Conservation (phyloP, 2,329 filamentous ascomycete species). For the Aschersonia sp. region DNA sequence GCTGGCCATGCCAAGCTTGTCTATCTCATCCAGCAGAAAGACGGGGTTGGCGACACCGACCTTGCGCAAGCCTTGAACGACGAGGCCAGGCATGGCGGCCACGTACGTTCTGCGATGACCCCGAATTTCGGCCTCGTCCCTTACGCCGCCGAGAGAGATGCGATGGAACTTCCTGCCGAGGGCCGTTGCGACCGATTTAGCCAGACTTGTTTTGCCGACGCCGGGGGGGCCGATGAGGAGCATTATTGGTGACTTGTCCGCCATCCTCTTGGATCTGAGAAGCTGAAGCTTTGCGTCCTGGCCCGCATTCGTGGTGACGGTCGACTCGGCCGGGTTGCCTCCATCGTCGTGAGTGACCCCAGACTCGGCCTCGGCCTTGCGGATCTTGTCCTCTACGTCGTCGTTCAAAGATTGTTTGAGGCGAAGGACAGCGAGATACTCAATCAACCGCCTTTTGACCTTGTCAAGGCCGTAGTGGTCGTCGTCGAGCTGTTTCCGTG, state of each 20-base stretch:
- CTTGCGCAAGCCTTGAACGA: conserved; percentile 89
- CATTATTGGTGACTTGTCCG: conserved; percentile 91
- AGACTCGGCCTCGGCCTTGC: conserved; percentile 46
- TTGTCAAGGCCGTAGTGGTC: conserved; percentile 95
- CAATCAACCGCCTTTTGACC: conserved; percentile 90
- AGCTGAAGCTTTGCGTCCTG: conserved; percentile 53
- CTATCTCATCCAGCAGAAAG: conserved; percentile 91
- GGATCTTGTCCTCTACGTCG: conserved; percentile 67
- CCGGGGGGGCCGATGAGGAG: conserved; percentile 87
- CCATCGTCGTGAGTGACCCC: conserved; percentile 41
- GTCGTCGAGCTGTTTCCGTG: conserved; percentile 80
- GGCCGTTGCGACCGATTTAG: conserved; percentile 82
- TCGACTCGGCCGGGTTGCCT: conserved; percentile 37
- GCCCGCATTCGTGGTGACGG: conserved; percentile 14
- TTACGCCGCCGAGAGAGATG: conserved; percentile 87
- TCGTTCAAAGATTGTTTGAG: conserved; percentile 86
- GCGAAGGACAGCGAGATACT: conserved; percentile 91
- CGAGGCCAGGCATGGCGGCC: conserved; percentile 93
- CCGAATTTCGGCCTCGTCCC: conserved; percentile 92
- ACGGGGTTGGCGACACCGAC: conserved; percentile 92
- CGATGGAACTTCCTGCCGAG: conserved; percentile 92
- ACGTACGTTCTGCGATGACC: conserved; percentile 94
- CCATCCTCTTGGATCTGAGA: conserved; percentile 67
- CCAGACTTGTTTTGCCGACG: conserved; percentile 89
- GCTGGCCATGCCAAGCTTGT: conserved; percentile 85